phyloP scores from a whole-genome alignment of 2,329 filamentous ascomycete genomes.

The Aspergillus novofumigatus region DNA sequence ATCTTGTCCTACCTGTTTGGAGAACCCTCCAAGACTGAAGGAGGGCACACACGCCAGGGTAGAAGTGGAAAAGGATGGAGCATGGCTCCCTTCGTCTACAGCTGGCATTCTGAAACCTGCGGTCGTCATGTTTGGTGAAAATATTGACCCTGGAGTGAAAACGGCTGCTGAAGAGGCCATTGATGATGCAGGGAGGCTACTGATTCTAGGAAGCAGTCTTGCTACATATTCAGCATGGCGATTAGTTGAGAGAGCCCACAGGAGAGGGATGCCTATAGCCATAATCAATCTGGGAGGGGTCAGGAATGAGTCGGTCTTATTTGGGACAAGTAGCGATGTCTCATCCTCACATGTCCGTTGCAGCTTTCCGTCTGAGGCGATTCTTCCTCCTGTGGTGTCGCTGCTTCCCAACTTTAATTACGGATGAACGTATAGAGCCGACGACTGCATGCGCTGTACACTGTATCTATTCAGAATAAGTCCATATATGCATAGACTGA shows the following conservation, averaged over 20 bases:
- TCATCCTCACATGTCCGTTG: slow-evolving; percentile 36
- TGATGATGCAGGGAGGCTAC: slow-evolving; percentile 67
- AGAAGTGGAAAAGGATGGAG: slow-evolving; percentile 72
- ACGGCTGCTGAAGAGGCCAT: slow-evolving; percentile 72
- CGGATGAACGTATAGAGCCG: neutral
- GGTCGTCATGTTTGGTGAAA: slow-evolving; percentile 96
- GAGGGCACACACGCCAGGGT: slow-evolving; percentile 58
- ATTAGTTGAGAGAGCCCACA: slow-evolving; percentile 75
- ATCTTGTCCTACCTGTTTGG: slow-evolving; percentile 75
- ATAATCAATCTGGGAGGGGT: slow-evolving; percentile 69
- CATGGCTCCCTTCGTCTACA: slow-evolving; percentile 62
- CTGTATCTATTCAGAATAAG: neutral
- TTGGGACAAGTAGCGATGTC: slow-evolving; percentile 23
- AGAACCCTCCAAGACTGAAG: slow-evolving; percentile 53
- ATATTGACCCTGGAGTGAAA: slow-evolving; percentile 67
- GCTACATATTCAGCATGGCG: slow-evolving; percentile 96
- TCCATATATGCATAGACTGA: neutral
- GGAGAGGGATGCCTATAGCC: slow-evolving; percentile 77
- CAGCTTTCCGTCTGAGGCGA: slow-evolving; percentile 38
- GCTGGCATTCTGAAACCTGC: slow-evolving; percentile 87
- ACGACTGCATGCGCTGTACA: neutral
- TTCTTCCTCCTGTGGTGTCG: slow-evolving; percentile 39
- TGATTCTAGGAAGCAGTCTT: slow-evolving; percentile 83
- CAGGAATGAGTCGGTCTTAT: slow-evolving; percentile 43
- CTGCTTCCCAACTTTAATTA: slow-evolving; percentile 19